Conservation (phyloP, 495 filamentous ascomycete species). For the Penicillium parvum region DNA sequence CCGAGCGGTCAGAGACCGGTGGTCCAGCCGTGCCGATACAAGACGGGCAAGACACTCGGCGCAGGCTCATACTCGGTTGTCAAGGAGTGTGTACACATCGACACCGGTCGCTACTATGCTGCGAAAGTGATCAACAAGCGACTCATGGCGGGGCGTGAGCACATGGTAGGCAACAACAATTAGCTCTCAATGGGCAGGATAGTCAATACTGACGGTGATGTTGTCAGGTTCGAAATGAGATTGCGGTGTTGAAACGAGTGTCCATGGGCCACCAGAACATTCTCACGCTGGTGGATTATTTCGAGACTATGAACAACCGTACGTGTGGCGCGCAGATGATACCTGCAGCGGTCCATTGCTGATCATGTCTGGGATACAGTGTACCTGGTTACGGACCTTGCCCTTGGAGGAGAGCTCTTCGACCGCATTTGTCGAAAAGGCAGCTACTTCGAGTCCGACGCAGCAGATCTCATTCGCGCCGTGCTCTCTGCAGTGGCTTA, state of each 20-base stretch:
- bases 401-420: conserved; percentile 93
- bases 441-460: conserved; percentile 95
- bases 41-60: conserved; percentile 95
- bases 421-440: conserved; percentile 98
- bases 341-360: neutral
- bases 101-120: conserved; percentile 96
- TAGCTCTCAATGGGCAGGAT: too few species aligned
- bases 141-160: conserved; percentile 93
- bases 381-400: conserved; percentile 95
- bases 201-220: conserved; percentile 1
- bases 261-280: conserved; percentile 99
- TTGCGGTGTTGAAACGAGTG: conserved; percentile 90
- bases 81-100: conserved; percentile 99
- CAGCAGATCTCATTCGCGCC: conserved; percentile 89
- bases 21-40: conserved; percentile 84
- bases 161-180: conserved; percentile 96
- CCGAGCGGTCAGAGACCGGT: conserved; percentile 48
- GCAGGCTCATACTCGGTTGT: conserved; percentile 97
- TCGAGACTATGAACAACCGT: conserved; percentile 99
- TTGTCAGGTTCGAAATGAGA: conserved; percentile 88
- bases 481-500: conserved; percentile 97
- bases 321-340: conserved; percentile 17
- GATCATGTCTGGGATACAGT: conserved; percentile 42
- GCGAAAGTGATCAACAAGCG: conserved; percentile 99
- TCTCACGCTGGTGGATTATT: conserved; percentile 95